Evolutionary conservation across 169 alveolate genomes (phyloP).

Genomic region (Eimeria necatrix): DNA sequence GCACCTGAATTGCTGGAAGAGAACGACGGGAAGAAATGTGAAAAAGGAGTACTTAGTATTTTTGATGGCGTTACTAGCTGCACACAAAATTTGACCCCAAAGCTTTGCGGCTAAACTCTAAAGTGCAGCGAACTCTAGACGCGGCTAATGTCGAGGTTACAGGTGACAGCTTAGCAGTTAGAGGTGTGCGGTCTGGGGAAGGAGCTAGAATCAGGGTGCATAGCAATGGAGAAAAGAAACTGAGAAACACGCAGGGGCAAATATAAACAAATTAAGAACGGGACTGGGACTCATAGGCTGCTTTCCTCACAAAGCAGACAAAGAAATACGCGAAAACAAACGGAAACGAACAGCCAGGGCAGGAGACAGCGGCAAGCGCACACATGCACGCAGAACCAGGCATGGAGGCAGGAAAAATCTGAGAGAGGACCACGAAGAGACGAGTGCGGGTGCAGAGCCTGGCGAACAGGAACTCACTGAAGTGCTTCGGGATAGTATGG

Average conservation of each 20-base stretch:
- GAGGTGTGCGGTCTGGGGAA: neutral
- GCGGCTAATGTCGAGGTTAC: too few species aligned
- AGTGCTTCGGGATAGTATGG: neutral
- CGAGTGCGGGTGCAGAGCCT: too few species aligned
- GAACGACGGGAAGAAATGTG: slow-evolving; percentile 95
- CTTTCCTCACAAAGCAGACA: neutral
- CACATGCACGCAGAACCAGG: too few species aligned
- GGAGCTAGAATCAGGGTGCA: neutral
- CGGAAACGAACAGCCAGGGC: too few species aligned
- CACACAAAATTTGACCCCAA: neutral
- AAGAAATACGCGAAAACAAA: neutral
- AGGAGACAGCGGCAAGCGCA: too few species aligned
- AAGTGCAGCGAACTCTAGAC: too few species aligned
- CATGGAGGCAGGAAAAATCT: too few species aligned
- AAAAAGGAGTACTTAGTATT: slow-evolving; percentile 91
- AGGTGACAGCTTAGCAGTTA: too few species aligned
- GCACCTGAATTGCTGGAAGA: slow-evolving; percentile 95
- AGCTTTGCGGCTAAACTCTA: too few species aligned
- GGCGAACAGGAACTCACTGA: neutral
- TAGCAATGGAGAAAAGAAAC: neutral
- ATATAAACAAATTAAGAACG: too few species aligned
- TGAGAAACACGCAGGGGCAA: neutral
- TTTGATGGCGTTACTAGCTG: slow-evolving; percentile 36
- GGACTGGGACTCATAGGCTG: too few species aligned
- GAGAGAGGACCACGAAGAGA: too few species aligned